Percentiles rank a stretch among this genome's conserved stretches.
phyloP scores from a whole-genome alignment of 2,329 filamentous ascomycete species.

The Samsoniella hepiali region DNA sequence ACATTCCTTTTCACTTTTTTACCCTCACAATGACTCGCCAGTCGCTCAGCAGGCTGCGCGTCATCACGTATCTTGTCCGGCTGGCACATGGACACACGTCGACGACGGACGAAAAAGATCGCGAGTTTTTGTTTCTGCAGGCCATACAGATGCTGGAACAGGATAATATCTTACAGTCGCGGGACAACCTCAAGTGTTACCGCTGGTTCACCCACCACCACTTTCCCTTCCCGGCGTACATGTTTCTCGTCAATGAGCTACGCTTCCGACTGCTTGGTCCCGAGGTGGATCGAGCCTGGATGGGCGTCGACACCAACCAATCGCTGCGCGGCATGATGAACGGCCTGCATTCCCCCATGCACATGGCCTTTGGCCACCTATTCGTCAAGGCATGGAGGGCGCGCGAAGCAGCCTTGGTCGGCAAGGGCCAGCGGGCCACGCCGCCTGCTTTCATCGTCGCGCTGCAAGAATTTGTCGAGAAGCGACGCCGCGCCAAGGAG shows the following conservation, averaged over 20 bases:
- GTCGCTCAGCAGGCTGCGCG: conserved; percentile 54
- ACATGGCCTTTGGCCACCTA: conserved; percentile 53
- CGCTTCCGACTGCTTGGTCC: conserved; percentile 51
- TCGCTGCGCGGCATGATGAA: conserved; percentile 48
- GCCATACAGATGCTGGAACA: conserved; percentile 58
- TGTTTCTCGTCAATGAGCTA: conserved; percentile 56
- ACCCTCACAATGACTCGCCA: conserved; percentile 56
- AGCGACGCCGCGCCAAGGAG: conserved; percentile 30
- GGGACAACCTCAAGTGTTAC: conserved; percentile 50
- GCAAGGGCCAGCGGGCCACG: conserved; percentile 40
- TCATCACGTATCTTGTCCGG: conserved; percentile 52
- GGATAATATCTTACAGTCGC: conserved; percentile 53
- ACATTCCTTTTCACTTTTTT: conserved; percentile 58
- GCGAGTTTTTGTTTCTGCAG: conserved; percentile 51
- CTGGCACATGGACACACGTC: conserved; percentile 39
- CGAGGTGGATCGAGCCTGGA: conserved; percentile 57
- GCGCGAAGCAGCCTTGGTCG: conserved; percentile 46
- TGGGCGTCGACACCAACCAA: conserved; percentile 53
- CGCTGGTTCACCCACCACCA: conserved; percentile 58
- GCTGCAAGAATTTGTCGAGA: conserved; percentile 44
- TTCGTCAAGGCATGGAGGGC: conserved; percentile 64
- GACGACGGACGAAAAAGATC: conserved; percentile 44
- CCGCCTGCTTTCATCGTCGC: conserved; percentile 47
- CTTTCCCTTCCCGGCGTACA: conserved; percentile 60
- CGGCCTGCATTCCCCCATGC: conserved; percentile 53